Conservation (phyloP, 202 grass and related monocot species). For the Digitaria exilis region DNA sequence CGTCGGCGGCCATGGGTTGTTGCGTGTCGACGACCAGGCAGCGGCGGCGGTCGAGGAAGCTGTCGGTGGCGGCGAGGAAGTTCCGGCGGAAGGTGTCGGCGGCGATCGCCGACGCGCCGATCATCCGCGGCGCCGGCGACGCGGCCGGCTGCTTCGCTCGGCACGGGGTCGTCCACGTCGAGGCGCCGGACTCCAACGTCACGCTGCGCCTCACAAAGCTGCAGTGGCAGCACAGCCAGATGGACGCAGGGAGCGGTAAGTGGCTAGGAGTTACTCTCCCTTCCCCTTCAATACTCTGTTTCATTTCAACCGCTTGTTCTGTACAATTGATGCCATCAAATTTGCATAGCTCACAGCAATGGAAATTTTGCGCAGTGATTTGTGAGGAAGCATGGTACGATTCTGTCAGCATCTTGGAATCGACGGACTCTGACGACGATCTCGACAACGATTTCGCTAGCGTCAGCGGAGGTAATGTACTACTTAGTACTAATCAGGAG, state of each 20-base stretch:
- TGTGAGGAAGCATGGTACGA: conserved; percentile 92
- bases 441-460: conserved; percentile 75
- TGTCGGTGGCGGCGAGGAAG: conserved; percentile 41
- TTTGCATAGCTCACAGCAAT: neutral
- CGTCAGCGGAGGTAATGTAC: conserved; percentile 63
- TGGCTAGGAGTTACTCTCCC: neutral
- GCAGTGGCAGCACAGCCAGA: conserved; percentile 93
- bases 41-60: conserved; percentile 49
- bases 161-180: conserved; percentile 48
- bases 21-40: conserved; percentile 53
- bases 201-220: conserved; percentile 84
- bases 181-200: conserved; percentile 60
- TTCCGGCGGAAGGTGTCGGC: conserved; percentile 47
- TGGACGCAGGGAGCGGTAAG: conserved; percentile 69
- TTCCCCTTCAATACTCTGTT: neutral
- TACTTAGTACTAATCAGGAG: neutral
- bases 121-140: conserved; percentile 19
- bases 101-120: conserved; percentile 40
- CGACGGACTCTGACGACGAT: conserved; percentile 52
- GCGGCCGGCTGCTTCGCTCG: conserved; percentile 24
- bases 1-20: conserved; percentile 56
- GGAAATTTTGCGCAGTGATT: conserved; percentile 44
- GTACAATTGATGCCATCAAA: neutral
- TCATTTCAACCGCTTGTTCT: neutral
- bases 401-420: conserved; percentile 81